Evolutionary conservation across 1,284 basidiomycete genomes (phyloP), one percentile per base, ranked within the genome.

Genomic region (Tylopilus orsonianus): DNA sequence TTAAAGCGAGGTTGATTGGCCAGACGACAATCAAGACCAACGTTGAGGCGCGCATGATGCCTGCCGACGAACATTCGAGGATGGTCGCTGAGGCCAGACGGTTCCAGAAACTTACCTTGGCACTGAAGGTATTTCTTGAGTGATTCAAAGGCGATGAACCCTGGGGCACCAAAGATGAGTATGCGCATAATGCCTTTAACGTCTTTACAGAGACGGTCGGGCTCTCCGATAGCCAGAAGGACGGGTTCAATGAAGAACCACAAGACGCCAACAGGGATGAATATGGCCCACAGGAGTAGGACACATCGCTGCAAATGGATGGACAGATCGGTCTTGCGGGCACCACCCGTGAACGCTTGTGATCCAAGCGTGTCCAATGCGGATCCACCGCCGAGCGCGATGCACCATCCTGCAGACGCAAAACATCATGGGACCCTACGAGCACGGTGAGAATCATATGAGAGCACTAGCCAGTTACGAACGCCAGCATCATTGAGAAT

Each of bases 71-170:
- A 10, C 27, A 45, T 34, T 49, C 35, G 18, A 33, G n/a, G 27
- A n/a, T 26, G 20, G 14, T 8, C 14, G 26, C 5, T 27, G 26
- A 27, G 26, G 7, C 5, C 10, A n/a, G 13, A 22, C 22, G 30
- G 8, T 7, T 3, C 32, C 16, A 4, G 19, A 57, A 32, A 58
- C 73, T 52, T 55, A 83, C 86, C 86, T 73, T 89, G 86, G 49
- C 86, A 87, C 62, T 89, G 86, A 19, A 89, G 62, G 65, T 88
- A 89, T 66, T 87, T 89, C 65, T 88, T 89, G 56, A 87, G 68
- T 45, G 79, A 82, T 64, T 89, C 87, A 51, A 89, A 90, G 8
- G 79, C 84, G 52, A 89, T 79, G 59, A 87, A 88, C 6, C 78
- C 86, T 1, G 87, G 86, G 0, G 80, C 83, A 2, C 81, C 85